Percentiles rank a stretch among this genome's conserved stretches.
These are phyloP conservation scores for Sextonia rubra DNA, from an alignment of 164 flowering plant species.

Conservation along the genomic window DNA sequence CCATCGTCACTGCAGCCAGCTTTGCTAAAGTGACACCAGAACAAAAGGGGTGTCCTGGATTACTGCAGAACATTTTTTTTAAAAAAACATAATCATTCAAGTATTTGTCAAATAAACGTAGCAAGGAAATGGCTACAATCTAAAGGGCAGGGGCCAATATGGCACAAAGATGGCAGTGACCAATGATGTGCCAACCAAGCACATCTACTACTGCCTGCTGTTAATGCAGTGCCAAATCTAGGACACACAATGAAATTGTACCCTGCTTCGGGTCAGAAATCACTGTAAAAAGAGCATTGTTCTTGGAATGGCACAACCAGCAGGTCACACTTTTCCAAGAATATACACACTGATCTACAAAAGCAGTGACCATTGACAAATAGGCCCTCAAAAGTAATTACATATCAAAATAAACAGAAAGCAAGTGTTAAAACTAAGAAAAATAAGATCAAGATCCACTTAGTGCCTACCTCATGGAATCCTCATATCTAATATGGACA, in stretches of 20 bases:
- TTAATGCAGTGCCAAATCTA: not conserved
- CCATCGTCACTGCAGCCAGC: conserved; percentile 98
- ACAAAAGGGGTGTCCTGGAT: conserved; percentile 87
- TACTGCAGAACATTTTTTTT: conserved; percentile 52
- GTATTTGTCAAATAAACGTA: not conserved
- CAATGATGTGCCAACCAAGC: not conserved
- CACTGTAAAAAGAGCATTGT: not conserved
- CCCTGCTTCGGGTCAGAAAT: not conserved
- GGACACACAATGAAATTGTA: not conserved
- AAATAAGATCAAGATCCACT: not conserved
- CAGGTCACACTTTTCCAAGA: not conserved
- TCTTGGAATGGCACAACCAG: not conserved
- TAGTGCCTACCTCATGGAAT: conserved; percentile 59
- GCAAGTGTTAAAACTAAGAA: not conserved
- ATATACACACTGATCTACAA: not conserved
- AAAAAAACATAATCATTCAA: conserved; percentile 1
- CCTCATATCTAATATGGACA: conserved; percentile 98
- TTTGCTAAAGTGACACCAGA: conserved; percentile 86
- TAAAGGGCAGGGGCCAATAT: not conserved
- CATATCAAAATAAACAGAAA: conserved; percentile 4
- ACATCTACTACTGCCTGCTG: not conserved
- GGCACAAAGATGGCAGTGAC: not conserved
- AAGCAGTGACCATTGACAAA: not conserved
- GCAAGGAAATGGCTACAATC: not conserved
- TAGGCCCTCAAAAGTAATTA: not conserved